Evolutionary conservation across 1,284 basidiomycete species (phyloP), one percentile per base, ranked within the genome.

Genomic region (Trichosporon inkin): DNA sequence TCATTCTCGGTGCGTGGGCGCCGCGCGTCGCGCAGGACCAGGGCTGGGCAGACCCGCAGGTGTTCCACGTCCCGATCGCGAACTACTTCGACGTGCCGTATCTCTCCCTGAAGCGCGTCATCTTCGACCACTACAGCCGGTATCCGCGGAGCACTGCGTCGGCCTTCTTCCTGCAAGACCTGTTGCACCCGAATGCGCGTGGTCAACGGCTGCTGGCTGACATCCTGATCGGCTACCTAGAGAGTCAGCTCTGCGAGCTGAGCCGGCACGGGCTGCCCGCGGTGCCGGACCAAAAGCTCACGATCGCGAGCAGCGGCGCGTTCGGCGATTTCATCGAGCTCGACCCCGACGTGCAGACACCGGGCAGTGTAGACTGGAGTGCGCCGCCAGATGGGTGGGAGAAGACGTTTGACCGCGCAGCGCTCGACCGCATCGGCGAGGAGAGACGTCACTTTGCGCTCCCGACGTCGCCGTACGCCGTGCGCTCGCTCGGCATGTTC

Each of bases 51-150:
- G 77, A 79, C 63, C 75, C 77, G 3, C 75, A 79, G 57, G 66
- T 75, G 37, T 66, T 73, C 16, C 75, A 78, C 55, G 59, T 74
- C 49, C 75, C 77, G 13, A 75, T 78, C n/a, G 71, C 76, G 13
- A 68, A 71, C 28, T 78, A 77, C 66, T 78, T 77, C 57, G 76
- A 78, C 59, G 69, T 78, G 13, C 76, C 76, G 4, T 78, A 76
- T 53, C 56, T 76, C 22, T 73, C 70, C 54, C 69, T 77, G 67
- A 78, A 78, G 67, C 67, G 73, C n/a, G 40, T 75, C 58, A 66
- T 78, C 41, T 78, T 72, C 67, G 71, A 75, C 52, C 71, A 73
- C 58, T 78, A 77, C 56, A 62, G 74, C 13, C 66, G 77, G 20
- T 78, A 67, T 61, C 77, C 77, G 1, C 57, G 71, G 28, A 68